Evolutionary conservation across 306 rosid species (phyloP).

Genomic region (Prunus mongolica): DNA sequence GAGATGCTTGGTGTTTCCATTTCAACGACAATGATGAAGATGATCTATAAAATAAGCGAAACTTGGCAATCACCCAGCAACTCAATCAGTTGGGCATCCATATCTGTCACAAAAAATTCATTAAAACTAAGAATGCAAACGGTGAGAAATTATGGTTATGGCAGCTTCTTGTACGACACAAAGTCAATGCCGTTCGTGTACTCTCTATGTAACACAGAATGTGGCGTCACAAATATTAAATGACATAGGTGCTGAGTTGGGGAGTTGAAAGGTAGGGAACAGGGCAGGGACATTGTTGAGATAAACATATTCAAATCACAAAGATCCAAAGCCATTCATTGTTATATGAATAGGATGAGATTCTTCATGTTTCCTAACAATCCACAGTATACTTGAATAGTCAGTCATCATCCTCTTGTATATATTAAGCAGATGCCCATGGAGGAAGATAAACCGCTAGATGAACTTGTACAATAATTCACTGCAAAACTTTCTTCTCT

Average conservation of each 20-base stretch:
- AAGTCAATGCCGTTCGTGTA: constrained; percentile 6
- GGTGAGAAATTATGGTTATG: not conserved
- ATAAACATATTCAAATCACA: no score
- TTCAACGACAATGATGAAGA: not conserved
- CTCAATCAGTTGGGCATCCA: not conserved
- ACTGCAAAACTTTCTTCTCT: not conserved
- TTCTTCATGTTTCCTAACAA: no score
- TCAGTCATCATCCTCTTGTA: not conserved
- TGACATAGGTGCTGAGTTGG: not conserved
- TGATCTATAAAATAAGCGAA: not conserved
- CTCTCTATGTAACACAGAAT: not conserved
- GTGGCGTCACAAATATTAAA: no score
- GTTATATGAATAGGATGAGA: no score
- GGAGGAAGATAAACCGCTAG: not conserved
- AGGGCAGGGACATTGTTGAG: not conserved
- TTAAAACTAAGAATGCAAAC: not conserved
- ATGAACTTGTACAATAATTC: not conserved
- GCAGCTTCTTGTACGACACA: not conserved
- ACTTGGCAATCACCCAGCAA: not conserved
- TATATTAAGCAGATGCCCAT: not conserved
- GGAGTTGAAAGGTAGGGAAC: not conserved
- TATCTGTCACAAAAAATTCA: not conserved
- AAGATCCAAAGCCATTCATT: no score
- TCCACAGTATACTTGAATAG: no score
- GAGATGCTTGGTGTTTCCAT: not conserved